Evolutionary conservation across 768 basidiomycete genomes (phyloP).

Genomic region (Gloeopeniophorella convolvens): DNA sequence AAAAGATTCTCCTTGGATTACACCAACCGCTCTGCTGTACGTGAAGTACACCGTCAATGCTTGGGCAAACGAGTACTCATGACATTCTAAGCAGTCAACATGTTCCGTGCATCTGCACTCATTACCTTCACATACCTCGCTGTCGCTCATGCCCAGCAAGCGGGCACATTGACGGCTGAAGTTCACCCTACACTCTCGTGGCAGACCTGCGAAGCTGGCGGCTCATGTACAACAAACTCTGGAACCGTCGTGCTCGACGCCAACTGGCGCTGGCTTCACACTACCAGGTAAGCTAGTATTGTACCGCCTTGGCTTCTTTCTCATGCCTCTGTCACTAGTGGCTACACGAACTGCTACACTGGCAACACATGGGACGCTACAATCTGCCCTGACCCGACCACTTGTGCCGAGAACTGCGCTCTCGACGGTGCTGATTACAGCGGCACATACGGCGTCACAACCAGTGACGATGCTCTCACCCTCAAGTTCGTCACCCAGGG

Average conservation of each 20-base stretch:
- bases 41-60: no score
- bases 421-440: slow-evolving; percentile 32
- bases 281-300: no score
- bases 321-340: slow-evolving; percentile 28
- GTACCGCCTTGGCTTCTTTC: no score
- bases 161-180: slow-evolving; percentile 43
- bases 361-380: slow-evolving; percentile 49
- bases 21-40: no score
- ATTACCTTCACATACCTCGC: slow-evolving; percentile 29
- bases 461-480: slow-evolving; percentile 25
- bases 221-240: slow-evolving; percentile 34
- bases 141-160: slow-evolving; percentile 44
- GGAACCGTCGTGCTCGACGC: slow-evolving; percentile 41
- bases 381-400: slow-evolving; percentile 42
- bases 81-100: not conserved
- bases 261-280: slow-evolving; percentile 44
- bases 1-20: no score
- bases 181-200: slow-evolving; percentile 42
- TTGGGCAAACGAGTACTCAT: no score
- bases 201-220: slow-evolving; percentile 41
- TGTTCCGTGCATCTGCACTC: slow-evolving; percentile 29
- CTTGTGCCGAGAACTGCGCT: slow-evolving; percentile 37
- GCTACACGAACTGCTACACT: slow-evolving; percentile 42
- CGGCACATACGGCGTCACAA: slow-evolving; percentile 28
- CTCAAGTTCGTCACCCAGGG: slow-evolving; percentile 30